Conservation (phyloP, 2,329 filamentous ascomycete species). For the Zymoseptoria ardabiliae region DNA sequence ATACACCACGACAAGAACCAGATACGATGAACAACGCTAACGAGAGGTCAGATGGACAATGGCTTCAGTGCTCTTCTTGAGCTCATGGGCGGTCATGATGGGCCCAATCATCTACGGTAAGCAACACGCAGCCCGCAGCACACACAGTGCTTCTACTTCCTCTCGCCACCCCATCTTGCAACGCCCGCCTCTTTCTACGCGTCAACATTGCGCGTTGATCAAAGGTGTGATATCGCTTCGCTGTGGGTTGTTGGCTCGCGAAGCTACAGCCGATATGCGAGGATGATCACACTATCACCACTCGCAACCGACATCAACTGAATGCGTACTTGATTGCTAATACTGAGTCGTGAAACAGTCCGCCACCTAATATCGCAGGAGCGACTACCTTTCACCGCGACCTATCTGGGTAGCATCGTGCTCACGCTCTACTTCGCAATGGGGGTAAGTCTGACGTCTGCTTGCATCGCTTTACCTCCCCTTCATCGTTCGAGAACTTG, state of each 20-base stretch:
- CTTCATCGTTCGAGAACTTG: neutral
- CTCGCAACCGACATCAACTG: neutral
- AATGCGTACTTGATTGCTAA: constrained; percentile 11
- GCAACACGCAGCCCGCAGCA: constrained; percentile 18
- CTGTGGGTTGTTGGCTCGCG: constrained; percentile 6
- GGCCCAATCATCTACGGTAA: constrained; percentile 70
- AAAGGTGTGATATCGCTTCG: constrained; percentile 5
- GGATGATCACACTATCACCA: neutral
- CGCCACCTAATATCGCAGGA: constrained; percentile 78
- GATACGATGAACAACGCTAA: constrained; percentile 29
- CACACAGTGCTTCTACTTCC: constrained; percentile 10
- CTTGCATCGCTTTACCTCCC: neutral
- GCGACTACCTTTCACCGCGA: constrained; percentile 83
- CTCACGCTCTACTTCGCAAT: constrained; percentile 88
- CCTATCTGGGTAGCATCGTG: constrained; percentile 88
- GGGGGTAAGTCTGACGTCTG: constrained; percentile 59
- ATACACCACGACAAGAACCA: neutral
- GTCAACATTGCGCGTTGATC: constrained; percentile 12
- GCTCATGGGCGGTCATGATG: constrained; percentile 91
- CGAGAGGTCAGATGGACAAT: constrained; percentile 72
- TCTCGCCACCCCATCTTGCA: neutral
- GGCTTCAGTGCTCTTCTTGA: constrained; percentile 81
- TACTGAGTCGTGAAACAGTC: constrained; percentile 31
- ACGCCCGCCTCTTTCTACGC: constrained; percentile 8
- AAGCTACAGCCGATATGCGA: constrained; percentile 14